phyloP scores from a whole-genome alignment of 1,284 basidiomycete genomes.

The Erythrobasidium hasegawianum region DNA sequence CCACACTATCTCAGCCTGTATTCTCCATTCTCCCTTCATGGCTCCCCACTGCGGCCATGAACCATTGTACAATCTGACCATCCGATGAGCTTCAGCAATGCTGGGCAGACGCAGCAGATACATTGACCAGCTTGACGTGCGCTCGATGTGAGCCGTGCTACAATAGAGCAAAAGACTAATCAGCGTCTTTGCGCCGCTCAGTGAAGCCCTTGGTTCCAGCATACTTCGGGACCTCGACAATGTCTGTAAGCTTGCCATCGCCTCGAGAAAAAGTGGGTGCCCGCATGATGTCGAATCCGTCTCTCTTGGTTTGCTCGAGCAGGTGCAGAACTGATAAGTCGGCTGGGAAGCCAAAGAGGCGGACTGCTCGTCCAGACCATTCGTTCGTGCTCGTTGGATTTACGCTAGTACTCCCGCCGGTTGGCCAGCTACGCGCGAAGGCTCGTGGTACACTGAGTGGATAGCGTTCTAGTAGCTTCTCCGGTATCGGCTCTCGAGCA shows the following conservation, averaged over 20 bases:
- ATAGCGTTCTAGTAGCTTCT: neutral
- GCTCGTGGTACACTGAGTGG: constrained; percentile 8
- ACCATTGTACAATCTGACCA: constrained; percentile 22
- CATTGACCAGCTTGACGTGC: constrained; percentile 4
- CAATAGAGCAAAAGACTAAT: neutral
- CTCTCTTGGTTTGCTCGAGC: constrained; percentile 11
- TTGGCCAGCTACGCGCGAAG: neutral
- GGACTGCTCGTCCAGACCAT: constrained; percentile 15
- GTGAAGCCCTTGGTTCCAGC: too few relatives aligned
- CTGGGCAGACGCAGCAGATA: constrained; percentile 29
- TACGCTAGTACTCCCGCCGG: neutral
- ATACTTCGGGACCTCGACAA: constrained; percentile 10
- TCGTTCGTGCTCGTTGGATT: neutral
- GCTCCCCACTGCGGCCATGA: constrained; percentile 21
- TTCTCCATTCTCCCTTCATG: constrained; percentile 21
- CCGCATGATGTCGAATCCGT: constrained; percentile 21
- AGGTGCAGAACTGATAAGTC: constrained; percentile 6
- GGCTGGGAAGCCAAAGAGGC: constrained; percentile 16
- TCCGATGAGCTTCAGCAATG: constrained; percentile 28
- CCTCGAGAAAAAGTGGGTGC: neutral
- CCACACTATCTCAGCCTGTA: constrained; percentile 30
- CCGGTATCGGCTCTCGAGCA: constrained; percentile 5
- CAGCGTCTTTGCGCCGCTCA: too few relatives aligned
- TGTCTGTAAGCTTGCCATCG: constrained; percentile 6
- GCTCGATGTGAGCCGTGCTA: neutral